A percentile compares a stretch with the other conserved stretches of the same genome.
Conservation (phyloP, 1,284 basidiomycete genomes). For the Pascua sp. region DNA sequence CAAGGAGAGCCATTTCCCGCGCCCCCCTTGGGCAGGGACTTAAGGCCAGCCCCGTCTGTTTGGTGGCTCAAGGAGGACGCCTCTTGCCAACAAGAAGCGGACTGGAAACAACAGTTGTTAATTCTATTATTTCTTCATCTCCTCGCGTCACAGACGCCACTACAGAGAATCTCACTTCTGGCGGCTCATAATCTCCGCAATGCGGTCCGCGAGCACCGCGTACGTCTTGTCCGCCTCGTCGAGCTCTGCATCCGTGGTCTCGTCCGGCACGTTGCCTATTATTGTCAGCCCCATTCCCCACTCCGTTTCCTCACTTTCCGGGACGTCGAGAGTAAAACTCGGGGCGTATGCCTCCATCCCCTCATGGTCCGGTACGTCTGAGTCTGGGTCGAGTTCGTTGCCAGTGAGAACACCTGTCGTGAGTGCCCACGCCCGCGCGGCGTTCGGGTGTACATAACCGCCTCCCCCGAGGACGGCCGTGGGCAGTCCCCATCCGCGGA, state of each 20-base stretch:
- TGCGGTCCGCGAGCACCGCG: constrained; percentile 22
- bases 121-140: no score
- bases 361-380: constrained; percentile 66
- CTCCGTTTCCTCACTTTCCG: constrained; percentile 41
- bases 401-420: constrained; percentile 70
- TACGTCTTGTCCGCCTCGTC: constrained; percentile 31
- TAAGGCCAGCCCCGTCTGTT: no score
- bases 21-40: no score
- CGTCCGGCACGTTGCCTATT: constrained; percentile 65
- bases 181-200: constrained; percentile 20
- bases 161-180: not conserved
- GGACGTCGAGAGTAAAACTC: constrained; percentile 73
- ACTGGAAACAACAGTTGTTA: no score
- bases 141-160: not conserved
- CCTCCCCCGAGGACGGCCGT: constrained; percentile 54
- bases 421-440: constrained; percentile 77
- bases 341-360: constrained; percentile 69
- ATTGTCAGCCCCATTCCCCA: not conserved
- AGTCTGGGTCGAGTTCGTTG: constrained; percentile 55
- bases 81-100: no score
- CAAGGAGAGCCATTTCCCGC: no score
- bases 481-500: constrained; percentile 63
- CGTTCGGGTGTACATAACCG: constrained; percentile 76
- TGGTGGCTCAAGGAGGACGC: no score
- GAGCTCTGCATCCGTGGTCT: constrained; percentile 61